These are phyloP conservation scores for Pharnaceum exiguum DNA, from an alignment of 148 eudicot species.

Conservation along the genomic window DNA sequence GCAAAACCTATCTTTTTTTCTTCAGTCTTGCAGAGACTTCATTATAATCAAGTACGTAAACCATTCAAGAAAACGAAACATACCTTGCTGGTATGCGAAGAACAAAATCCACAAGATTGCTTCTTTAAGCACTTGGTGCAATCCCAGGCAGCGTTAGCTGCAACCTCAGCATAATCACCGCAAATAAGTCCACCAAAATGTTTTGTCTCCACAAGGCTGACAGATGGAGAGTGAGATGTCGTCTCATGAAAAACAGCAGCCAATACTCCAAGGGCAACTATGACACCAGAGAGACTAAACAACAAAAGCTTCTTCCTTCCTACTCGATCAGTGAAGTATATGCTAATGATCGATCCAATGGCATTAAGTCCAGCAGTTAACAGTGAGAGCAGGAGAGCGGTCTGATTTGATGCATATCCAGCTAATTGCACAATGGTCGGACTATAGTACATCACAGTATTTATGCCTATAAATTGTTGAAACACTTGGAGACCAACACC, in stretches of 20 bases:
- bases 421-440: conserved; percentile 62
- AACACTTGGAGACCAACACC: conserved; percentile 62
- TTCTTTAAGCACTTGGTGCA: conserved; percentile 49
- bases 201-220: conserved; percentile 28
- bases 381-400: conserved; percentile 60
- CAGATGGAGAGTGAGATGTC: conserved; percentile 37
- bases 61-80: not conserved
- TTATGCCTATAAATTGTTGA: conserved; percentile 68
- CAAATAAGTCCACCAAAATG: conserved; percentile 30
- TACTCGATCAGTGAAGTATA: conserved; percentile 48
- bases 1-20: too few species aligned
- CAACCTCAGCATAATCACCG: conserved; percentile 21
- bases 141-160: conserved; percentile 26
- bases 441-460: conserved; percentile 71
- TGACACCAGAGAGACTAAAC: conserved; percentile 44
- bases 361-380: conserved; percentile 64
- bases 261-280: conserved; percentile 35
- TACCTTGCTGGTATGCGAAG: conserved; percentile 38
- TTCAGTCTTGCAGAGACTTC: too few species aligned
- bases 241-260: conserved; percentile 40
- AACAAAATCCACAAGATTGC: conserved; percentile 42
- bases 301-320: conserved; percentile 61
- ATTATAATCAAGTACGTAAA: too few species aligned
- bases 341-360: conserved; percentile 51
- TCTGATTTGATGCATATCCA: conserved; percentile 54